Percentiles rank a stretch among this genome's conserved stretches.
phyloP scores from a whole-genome alignment of 2,329 filamentous ascomycete genomes.

The Scleromitrula shiraiana region DNA sequence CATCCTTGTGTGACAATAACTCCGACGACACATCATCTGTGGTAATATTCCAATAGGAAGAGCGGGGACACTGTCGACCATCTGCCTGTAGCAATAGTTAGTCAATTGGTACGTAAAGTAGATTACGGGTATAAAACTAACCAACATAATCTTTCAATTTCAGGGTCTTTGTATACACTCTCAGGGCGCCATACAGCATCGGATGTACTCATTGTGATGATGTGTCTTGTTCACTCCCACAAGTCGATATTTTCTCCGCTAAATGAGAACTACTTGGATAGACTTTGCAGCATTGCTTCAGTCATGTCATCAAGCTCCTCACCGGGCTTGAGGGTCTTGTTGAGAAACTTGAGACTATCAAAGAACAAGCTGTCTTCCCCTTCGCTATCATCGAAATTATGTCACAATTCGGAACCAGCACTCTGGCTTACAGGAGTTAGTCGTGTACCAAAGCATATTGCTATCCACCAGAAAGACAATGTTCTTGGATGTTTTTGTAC shows the following conservation, averaged over 20 bases:
- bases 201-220: background rate
- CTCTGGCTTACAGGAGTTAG: background rate
- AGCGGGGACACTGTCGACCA: too few species aligned
- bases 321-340: background rate
- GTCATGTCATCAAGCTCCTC: background rate
- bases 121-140: too few species aligned
- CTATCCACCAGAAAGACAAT: background rate
- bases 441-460: background rate
- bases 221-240: background rate
- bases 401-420: background rate
- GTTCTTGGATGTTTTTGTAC: background rate
- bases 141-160: background rate
- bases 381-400: background rate
- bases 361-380: background rate
- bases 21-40: too few species aligned
- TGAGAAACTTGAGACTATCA: background rate
- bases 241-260: background rate
- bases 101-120: too few species aligned
- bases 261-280: background rate
- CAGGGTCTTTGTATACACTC: background rate
- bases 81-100: too few species aligned
- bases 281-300: background rate
- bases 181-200: background rate
- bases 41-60: too few species aligned
- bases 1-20: too few species aligned